phyloP scores from a whole-genome alignment of 495 filamentous ascomycete genomes.

The Hyphodiscus hymeniophilus region DNA sequence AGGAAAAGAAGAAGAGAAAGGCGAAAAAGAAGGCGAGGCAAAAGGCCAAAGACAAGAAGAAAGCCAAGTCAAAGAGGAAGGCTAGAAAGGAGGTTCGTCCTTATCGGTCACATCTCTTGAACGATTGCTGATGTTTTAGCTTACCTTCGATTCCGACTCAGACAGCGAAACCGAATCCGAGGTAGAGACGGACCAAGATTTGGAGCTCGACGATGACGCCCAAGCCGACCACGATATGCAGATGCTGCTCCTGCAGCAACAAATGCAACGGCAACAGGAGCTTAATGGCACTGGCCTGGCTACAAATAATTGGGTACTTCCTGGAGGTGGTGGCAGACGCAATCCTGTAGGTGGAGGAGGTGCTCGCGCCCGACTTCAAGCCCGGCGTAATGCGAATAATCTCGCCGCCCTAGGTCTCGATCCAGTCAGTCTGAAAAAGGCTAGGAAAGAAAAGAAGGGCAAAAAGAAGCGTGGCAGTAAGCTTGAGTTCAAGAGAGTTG shows the following conservation, averaged over 20 bases:
- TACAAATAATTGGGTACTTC: not conserved
- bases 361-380: slow-evolving; percentile 4
- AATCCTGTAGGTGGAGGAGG: slow-evolving; percentile 13
- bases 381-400: slow-evolving; percentile 13
- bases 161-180: slow-evolving; percentile 31
- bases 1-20: not conserved
- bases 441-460: slow-evolving; percentile 23
- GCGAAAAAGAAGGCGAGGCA: not conserved
- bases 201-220: slow-evolving; percentile 12
- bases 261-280: slow-evolving; percentile 12
- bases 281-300: not conserved
- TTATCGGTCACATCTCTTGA: not conserved
- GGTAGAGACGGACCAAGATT: slow-evolving; percentile 18
- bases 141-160: slow-evolving; percentile 16
- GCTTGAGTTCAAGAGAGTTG: slow-evolving; percentile 78
- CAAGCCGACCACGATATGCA: not conserved
- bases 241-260: slow-evolving; percentile 14
- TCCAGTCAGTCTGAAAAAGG: slow-evolving; percentile 19
- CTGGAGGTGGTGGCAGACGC: slow-evolving; percentile 2
- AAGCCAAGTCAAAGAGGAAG: slow-evolving; percentile 27
- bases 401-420: slow-evolving; percentile 18
- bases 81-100: slow-evolving; percentile 15
- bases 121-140: slow-evolving; percentile 15
- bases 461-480: slow-evolving; percentile 49
- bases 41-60: not conserved